Base-by-base conservation (phyloP, 2,329 filamentous ascomycete genomes). In the Colletotrichum spaethianum region DNA sequence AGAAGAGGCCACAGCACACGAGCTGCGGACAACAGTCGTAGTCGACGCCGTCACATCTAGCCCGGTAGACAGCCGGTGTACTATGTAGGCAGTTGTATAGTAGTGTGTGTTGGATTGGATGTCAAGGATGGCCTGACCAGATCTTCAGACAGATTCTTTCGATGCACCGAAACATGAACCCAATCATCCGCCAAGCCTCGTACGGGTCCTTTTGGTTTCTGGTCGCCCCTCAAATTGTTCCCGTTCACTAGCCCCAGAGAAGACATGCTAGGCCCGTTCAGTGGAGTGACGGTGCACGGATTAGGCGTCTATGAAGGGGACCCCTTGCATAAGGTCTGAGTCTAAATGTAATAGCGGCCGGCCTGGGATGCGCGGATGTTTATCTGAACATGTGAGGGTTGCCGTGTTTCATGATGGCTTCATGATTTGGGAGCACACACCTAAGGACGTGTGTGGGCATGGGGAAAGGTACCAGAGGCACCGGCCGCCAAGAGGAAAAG, bases 321-420 rank as follows among this genome's bases (percentile, higher is more conserved):
- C 20, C 14, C 69, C 69, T 63, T 62, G 69, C 69, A 63, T 26
- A 23, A 9, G 16, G 57, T 20, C 52, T 52, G 59, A 72, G 69
- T 57, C 53, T 68, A 72, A 72, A 62, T 72, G 56, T 63, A 44
- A 33, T 50, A 57, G 64, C 64, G 64, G 56, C 48, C 42, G 67
- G 68, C 50, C 56, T 57, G 68, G 69, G 69, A 62, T 68, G 64
- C 36, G 63, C 64, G 38, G 65, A 60, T 60, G 69, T 38, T 69
- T 69, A 72, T 72, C 65, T 72, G 69, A 63, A 69, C 38, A 52
- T 60, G 69, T 69, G 69, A 72, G 65, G 69, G 65, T 63, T 72
- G 48, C 52, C 50, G 63, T 67, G 73, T 74, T 74, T 74, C 73
- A 74, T 67, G 63, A 73, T 55, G 71, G 73, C 73, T 74, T 74